Base-by-base conservation (phyloP, 345 rosid genomes). In the Microthlaspi erraticum region DNA sequence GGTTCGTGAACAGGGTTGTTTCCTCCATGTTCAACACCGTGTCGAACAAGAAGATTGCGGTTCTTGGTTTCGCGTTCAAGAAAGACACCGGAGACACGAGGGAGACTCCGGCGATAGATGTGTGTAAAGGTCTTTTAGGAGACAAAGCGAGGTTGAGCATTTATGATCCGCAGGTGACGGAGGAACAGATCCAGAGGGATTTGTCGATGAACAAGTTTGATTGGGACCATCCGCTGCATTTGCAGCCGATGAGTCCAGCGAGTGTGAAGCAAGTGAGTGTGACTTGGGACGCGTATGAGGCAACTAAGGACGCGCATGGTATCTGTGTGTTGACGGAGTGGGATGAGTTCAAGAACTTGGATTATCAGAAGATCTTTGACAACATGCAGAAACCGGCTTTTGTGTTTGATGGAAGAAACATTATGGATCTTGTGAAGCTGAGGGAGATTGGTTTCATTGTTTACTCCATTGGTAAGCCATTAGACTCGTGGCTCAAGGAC, bases 31-130 rank as follows among this genome's bases (percentile, higher is more conserved):
- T 91, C 77, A 88, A 88, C 72, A 84, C 95, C 0, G 91, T 88
- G 37, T 82, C 90, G 0, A 77, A 81, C 53, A 91, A 91, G 83
- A 91, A 86, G 81, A 86, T 88, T 31, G 96, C 91, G 0, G 49
- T 91, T 49, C 70, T 91, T n/a, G 95, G 97, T 14, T 91, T 91
- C 4, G 93, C 97, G 14, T 91, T 87, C 75, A 88, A 91, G 91
- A 91, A 91, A 73, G 97, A 91, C 51, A 88, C 95, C 0, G 95
- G 93, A 0, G 97, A 91, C 72, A 88, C 95, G 0, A 78, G 95
- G 77, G 91, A 91, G 83, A 87, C 93, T 14, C 88, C 91, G 0
- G 97, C 95, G 2, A 87, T 88, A 9, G 95, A 91, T 14, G 93
- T 91, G 10, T 88, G 91, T 86, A 88, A 87, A 44, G 94, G 91